Conservation (phyloP, 306 rosid species). For the Quercus alba region DNA sequence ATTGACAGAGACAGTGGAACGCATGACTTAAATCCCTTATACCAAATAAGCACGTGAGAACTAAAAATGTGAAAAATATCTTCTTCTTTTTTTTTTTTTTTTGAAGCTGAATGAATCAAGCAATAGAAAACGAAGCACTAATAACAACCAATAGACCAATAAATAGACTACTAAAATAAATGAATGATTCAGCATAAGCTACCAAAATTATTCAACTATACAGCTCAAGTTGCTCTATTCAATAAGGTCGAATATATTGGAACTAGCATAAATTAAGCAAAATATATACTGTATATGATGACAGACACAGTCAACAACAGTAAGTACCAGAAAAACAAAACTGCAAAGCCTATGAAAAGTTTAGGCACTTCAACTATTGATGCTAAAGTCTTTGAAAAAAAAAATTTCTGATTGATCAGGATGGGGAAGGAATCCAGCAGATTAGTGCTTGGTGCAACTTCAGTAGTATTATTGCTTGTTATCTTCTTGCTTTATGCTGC, state of each 20-base stretch:
- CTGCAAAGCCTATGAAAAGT: too few species aligned
- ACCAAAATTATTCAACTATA: neutral
- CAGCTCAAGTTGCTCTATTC: conserved; percentile 1
- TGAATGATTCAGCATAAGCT: neutral
- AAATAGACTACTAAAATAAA: neutral
- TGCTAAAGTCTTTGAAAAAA: neutral
- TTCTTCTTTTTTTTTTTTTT: neutral
- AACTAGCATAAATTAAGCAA: too few species aligned
- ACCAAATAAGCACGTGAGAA: too few species aligned
- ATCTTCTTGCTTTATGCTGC: conserved; percentile 16
- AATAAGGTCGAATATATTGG: neutral
- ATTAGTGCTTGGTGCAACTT: conserved; percentile 14
- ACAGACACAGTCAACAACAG: neutral
- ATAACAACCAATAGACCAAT: neutral
- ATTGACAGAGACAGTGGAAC: too few species aligned
- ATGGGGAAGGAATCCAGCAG: conserved; percentile 14
- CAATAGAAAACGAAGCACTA: neutral
- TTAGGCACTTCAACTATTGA: neutral
- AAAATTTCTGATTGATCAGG: neutral
- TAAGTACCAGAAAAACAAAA: too few species aligned
- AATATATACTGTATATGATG: neutral
- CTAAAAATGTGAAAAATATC: too few species aligned
- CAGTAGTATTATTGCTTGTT: conserved; percentile 1
- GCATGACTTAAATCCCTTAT: too few species aligned
- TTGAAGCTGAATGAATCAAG: neutral